phyloP scores from a whole-genome alignment of 106 monocot genomes.

The Allium fistulosum region DNA sequence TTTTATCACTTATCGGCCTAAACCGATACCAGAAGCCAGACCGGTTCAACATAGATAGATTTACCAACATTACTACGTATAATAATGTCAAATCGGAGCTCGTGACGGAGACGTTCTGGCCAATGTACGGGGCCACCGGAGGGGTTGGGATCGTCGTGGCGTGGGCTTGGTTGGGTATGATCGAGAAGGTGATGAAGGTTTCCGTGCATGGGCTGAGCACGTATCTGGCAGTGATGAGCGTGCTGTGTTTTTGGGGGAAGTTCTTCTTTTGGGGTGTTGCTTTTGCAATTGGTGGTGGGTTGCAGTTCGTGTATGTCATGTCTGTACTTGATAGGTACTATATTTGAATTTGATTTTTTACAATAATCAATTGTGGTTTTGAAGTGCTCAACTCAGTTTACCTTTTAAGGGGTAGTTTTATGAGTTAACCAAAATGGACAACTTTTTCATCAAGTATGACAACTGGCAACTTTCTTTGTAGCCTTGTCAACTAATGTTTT shows the following conservation, averaged over 20 bases:
- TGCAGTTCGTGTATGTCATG: slow-evolving; percentile 89
- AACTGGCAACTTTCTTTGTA: too few species aligned
- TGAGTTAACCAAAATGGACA: too few species aligned
- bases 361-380: background rate
- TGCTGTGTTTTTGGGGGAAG: slow-evolving; percentile 85
- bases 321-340: slow-evolving; percentile 86
- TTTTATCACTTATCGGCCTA: slow-evolving; percentile 49
- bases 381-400: too few species aligned
- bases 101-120: slow-evolving; percentile 86
- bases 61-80: slow-evolving; percentile 40
- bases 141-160: slow-evolving; percentile 56
- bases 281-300: slow-evolving; percentile 70
- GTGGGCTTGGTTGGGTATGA: slow-evolving; percentile 57
- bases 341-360: background rate
- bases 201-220: slow-evolving; percentile 78
- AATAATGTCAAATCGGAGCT: slow-evolving; percentile 16
- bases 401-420: too few species aligned
- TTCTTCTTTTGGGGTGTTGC: slow-evolving; percentile 90
- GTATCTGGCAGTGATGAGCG: slow-evolving; percentile 87
- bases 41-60: slow-evolving; percentile 70
- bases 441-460: too few species aligned
- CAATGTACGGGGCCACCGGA: slow-evolving; percentile 75
- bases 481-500: too few species aligned
- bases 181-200: slow-evolving; percentile 63
- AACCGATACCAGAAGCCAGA: slow-evolving; percentile 63